Percentiles rank a stretch among this genome's conserved stretches.
phyloP scores from a whole-genome alignment of 2,329 filamentous ascomycete species.

The Dissoconium aciculare region DNA sequence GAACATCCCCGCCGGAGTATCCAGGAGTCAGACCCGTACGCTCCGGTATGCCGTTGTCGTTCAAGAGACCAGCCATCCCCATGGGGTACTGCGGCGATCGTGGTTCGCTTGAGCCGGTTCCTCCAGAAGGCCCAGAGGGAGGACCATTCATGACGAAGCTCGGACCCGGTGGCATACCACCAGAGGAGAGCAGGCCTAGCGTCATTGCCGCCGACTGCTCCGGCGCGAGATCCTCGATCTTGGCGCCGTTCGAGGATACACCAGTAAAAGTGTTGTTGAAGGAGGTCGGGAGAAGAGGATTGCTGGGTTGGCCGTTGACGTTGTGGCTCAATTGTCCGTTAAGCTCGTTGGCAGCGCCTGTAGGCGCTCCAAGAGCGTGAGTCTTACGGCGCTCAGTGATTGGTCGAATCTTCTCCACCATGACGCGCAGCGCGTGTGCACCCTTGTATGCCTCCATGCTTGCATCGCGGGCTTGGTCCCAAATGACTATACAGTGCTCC shows the following conservation, averaged over 20 bases:
- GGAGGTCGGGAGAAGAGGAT: too few species aligned
- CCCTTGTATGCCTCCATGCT: slow-evolving; percentile 89
- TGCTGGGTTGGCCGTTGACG: not conserved
- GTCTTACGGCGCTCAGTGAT: not conserved
- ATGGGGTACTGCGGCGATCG: slow-evolving; percentile 17
- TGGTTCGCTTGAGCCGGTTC: too few species aligned
- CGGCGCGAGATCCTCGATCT: slow-evolving; percentile 43
- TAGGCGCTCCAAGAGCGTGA: slow-evolving; percentile 8
- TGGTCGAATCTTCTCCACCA: slow-evolving; percentile 62
- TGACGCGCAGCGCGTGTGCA: slow-evolving; percentile 61
- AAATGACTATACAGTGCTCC: slow-evolving; percentile 60
- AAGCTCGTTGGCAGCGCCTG: slow-evolving; percentile 5
- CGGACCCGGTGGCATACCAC: slow-evolving; percentile 38
- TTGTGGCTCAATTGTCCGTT: not conserved
- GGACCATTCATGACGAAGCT: slow-evolving; percentile 11
- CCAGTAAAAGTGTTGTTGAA: not conserved
- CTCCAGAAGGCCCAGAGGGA: slow-evolving; percentile 13
- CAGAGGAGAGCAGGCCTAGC: slow-evolving; percentile 51
- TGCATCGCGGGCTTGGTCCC: slow-evolving; percentile 59
- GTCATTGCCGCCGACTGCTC: slow-evolving; percentile 55
- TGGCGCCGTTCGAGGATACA: slow-evolving; percentile 9
- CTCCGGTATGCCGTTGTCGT: slow-evolving; percentile 9
- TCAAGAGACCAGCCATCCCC: slow-evolving; percentile 22
- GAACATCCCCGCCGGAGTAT: not conserved
- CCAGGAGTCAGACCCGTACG: not conserved